phyloP scores from a whole-genome alignment of 1,139 yeast genomes.

The Saccharomyces uvarum region DNA sequence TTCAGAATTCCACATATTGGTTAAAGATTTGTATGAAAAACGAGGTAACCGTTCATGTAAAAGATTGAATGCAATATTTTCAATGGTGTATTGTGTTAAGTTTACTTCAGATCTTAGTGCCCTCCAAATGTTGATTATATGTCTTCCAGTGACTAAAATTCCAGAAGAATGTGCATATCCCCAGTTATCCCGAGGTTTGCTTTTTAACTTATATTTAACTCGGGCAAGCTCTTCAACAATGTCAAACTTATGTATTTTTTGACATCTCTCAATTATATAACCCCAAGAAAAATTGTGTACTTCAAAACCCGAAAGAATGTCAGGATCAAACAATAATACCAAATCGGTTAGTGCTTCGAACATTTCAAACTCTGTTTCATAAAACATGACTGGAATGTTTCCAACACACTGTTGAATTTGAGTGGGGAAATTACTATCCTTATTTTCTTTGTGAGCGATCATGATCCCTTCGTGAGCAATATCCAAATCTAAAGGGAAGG shows the following conservation, averaged over 20 bases:
- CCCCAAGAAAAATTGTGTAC: constrained; percentile 85
- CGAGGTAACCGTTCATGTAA: constrained; percentile 63
- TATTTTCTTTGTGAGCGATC: constrained; percentile 14
- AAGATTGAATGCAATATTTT: constrained; percentile 62
- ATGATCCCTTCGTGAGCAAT: constrained; percentile 35
- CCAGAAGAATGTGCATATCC: constrained; percentile 74
- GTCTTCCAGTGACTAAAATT: constrained; percentile 67
- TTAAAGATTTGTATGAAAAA: constrained; percentile 44
- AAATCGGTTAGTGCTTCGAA: constrained; percentile 46
- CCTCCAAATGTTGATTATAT: constrained; percentile 80
- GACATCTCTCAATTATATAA: constrained; percentile 62
- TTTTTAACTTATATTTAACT: constrained; percentile 41
- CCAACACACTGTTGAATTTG: constrained; percentile 15
- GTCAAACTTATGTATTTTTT: constrained; percentile 42
- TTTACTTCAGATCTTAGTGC: constrained; percentile 54
- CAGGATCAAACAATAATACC: constrained; percentile 73
- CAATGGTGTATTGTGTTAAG: constrained; percentile 64
- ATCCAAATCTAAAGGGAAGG: constrained; percentile 31
- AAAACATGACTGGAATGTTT: constrained; percentile 26
- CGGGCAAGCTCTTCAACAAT: constrained; percentile 47
- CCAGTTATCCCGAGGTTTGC: constrained; percentile 66
- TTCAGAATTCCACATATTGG: constrained; percentile 40
- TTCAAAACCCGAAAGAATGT: constrained; percentile 79
- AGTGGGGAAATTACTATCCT: constrained; percentile 2
- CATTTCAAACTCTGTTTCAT: constrained; percentile 49